These are phyloP conservation scores for Cladosporium sp. DNA, from an alignment of 2,329 filamentous ascomycete species.

Conservation along the genomic window DNA sequence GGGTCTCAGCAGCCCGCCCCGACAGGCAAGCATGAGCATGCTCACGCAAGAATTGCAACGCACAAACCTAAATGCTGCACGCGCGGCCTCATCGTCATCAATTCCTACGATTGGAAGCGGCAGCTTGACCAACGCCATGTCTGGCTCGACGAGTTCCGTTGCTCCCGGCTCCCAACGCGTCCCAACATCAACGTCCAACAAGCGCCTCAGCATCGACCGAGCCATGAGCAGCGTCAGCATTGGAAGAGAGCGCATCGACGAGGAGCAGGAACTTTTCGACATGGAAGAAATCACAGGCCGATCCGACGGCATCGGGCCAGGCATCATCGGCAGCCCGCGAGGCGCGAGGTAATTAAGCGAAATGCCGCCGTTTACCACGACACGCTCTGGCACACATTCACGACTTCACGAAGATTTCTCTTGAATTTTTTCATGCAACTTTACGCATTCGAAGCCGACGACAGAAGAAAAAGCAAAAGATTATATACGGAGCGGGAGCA, in stretches of 20 bases:
- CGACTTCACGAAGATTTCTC: not conserved
- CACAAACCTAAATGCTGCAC: conserved; percentile 37
- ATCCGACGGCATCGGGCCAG: conserved; percentile 2
- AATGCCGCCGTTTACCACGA: not conserved
- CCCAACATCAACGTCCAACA: conserved; percentile 22
- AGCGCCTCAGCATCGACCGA: conserved; percentile 28
- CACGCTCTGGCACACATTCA: not conserved
- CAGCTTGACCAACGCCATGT: conserved; percentile 20
- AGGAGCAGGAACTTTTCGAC: conserved; percentile 35
- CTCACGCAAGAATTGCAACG: conserved; percentile 55
- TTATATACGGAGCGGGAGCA: conserved; percentile 1
- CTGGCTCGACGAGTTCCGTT: not conserved
- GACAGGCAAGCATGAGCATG: conserved; percentile 61
- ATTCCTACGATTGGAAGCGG: conserved; percentile 27
- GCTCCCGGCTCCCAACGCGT: conserved; percentile 12
- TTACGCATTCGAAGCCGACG: not conserved
- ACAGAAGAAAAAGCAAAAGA: not conserved
- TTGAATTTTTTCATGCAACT: not conserved
- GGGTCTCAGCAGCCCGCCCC: conserved; percentile 54
- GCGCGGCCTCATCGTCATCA: conserved; percentile 25
- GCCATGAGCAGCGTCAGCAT: conserved; percentile 32
- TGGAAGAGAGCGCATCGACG: conserved; percentile 31
- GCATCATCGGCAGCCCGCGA: conserved; percentile 14
- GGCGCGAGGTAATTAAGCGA: not conserved
- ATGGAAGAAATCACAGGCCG: conserved; percentile 34